Conservation (phyloP, 2,329 filamentous ascomycete genomes). For the Botrytis fabae region DNA sequence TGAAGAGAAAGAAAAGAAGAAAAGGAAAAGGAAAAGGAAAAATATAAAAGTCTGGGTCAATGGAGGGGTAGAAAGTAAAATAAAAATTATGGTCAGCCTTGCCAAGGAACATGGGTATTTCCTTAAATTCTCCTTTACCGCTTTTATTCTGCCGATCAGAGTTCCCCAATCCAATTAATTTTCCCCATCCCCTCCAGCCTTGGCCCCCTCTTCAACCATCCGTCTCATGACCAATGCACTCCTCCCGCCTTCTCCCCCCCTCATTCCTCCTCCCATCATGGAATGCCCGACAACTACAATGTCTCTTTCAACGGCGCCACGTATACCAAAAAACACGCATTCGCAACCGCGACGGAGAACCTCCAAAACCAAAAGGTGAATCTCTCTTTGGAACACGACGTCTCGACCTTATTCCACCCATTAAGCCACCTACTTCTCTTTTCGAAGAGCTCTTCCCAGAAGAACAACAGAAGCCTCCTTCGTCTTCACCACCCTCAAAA, state of each 20-base stretch:
- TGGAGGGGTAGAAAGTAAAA: constrained; percentile 2
- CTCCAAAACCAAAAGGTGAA: constrained; percentile 9
- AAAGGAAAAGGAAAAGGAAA: constrained; percentile 1
- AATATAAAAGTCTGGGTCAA: background rate
- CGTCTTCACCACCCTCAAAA: background rate
- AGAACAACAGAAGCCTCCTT: constrained; percentile 35
- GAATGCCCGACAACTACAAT: constrained; percentile 41
- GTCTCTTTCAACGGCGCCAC: constrained; percentile 20
- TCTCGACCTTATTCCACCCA: background rate
- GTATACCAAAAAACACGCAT: constrained; percentile 28
- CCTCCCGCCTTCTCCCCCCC: constrained; percentile 45
- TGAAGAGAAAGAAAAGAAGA: background rate
- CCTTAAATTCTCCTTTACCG: background rate
- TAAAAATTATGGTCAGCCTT: constrained; percentile 12
- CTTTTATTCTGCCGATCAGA: constrained; percentile 9
- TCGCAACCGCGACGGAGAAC: constrained; percentile 19
- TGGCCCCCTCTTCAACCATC: constrained; percentile 8
- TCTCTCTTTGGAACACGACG: constrained; percentile 15
- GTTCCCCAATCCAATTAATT: constrained; percentile 17
- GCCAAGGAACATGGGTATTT: constrained; percentile 12
- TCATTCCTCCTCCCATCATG: constrained; percentile 47
- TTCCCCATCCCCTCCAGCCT: constrained; percentile 20
- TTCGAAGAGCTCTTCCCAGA: constrained; percentile 57
- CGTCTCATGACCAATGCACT: constrained; percentile 44
- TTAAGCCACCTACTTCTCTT: constrained; percentile 37